Percentiles rank a stretch among this genome's conserved stretches.
Conservation (phyloP, 2,329 filamentous ascomycete genomes). For the Eurotiales sp. region DNA sequence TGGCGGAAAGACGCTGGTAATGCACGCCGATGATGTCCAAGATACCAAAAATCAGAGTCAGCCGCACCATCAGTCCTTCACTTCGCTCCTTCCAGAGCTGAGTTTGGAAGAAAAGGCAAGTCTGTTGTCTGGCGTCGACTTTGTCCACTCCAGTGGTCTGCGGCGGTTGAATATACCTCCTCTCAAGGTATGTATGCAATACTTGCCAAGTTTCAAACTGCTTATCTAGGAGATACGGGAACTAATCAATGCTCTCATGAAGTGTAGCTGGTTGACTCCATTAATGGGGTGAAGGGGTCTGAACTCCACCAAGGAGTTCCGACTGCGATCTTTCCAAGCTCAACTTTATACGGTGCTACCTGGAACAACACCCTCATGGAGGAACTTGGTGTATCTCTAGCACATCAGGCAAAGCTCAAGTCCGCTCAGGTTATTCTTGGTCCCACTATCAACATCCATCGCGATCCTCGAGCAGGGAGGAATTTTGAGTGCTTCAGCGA, state of each 20-base stretch:
- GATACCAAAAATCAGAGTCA: too few species aligned
- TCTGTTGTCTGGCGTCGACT: constrained; percentile 13
- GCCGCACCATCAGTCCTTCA: neutral
- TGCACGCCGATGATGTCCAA: too few species aligned
- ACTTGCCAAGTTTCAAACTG: neutral
- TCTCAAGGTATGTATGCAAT: constrained; percentile 10
- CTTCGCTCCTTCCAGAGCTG: neutral
- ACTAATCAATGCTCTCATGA: too few species aligned
- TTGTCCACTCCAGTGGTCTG: constrained; percentile 4
- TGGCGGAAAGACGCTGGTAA: too few species aligned
- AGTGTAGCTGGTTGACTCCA: neutral
- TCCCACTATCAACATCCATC: constrained; percentile 76
- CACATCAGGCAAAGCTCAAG: constrained; percentile 67
- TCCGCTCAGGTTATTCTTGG: constrained; percentile 71
- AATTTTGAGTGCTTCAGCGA: constrained; percentile 86
- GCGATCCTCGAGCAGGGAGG: constrained; percentile 73
- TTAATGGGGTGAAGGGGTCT: constrained; percentile 63
- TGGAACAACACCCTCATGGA: constrained; percentile 70
- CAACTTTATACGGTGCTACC: constrained; percentile 71
- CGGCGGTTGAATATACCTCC: constrained; percentile 10
- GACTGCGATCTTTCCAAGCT: constrained; percentile 77
- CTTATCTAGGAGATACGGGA: neutral
- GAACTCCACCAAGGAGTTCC: constrained; percentile 64
- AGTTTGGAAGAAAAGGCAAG: constrained; percentile 14
- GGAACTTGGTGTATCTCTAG: constrained; percentile 67